Evolutionary conservation across 2,329 filamentous ascomycete species (phyloP).

Genomic region (Leptographium radiaticola): DNA sequence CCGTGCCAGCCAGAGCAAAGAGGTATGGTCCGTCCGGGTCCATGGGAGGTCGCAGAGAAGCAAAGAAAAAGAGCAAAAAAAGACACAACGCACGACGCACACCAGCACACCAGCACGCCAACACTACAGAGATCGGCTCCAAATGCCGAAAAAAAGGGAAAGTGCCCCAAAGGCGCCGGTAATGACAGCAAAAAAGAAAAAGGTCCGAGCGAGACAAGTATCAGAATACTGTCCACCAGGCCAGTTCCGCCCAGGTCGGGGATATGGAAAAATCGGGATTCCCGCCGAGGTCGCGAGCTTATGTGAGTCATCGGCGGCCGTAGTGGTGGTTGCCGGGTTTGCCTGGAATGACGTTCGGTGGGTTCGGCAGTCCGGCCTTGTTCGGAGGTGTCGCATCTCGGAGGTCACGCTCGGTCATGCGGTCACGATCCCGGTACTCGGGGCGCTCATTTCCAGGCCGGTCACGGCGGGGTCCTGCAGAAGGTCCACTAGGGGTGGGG

Average conservation of each 20-base stretch:
- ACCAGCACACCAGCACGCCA: neutral
- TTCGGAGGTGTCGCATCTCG: neutral
- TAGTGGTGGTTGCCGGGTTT: neutral
- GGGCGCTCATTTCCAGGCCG: constrained; percentile 6
- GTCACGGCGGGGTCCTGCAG: constrained; percentile 5
- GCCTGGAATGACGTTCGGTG: neutral
- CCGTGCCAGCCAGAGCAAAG: neutral
- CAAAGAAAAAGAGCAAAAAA: neutral
- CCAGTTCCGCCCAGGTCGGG: too few relatives aligned
- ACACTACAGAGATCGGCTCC: neutral
- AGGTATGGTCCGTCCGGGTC: neutral
- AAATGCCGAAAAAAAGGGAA: neutral
- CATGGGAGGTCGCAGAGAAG: neutral
- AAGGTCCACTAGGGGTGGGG: constrained; percentile 8
- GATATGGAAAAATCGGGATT: too few relatives aligned
- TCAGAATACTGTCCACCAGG: too few relatives aligned
- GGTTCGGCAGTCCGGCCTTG: neutral
- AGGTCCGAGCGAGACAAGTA: too few relatives aligned
- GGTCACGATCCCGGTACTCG: constrained; percentile 7
- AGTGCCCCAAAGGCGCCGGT: neutral
- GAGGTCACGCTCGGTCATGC: constrained; percentile 6
- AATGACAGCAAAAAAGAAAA: too few relatives aligned
- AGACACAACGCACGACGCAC: neutral
- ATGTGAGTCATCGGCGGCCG: neutral
- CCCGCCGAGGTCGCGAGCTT: too few relatives aligned